Percentiles rank a stretch among this genome's conserved stretches.
Evolutionary conservation across 2,329 filamentous ascomycete species (phyloP).

Genomic region (Ramichloridium luteum): DNA sequence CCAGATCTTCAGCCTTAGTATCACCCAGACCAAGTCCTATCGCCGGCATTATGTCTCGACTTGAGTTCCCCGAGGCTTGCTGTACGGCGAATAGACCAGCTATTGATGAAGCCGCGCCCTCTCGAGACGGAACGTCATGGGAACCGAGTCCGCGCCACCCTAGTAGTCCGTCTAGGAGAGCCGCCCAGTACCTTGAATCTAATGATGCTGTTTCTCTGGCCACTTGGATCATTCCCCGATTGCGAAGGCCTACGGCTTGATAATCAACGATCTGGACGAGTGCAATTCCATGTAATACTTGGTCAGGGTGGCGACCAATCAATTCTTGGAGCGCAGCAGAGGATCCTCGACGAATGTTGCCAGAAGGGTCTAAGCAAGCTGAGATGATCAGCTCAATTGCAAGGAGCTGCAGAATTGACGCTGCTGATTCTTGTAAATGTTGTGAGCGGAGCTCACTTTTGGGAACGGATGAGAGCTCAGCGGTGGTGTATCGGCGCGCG

Average conservation of each 20-base stretch:
- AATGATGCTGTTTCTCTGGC: constrained; percentile 57
- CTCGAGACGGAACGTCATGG: constrained; percentile 59
- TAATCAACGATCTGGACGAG: constrained; percentile 89
- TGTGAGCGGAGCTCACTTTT: constrained; percentile 8
- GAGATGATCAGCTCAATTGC: constrained; percentile 71
- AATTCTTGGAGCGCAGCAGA: constrained; percentile 91
- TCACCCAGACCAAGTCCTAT: too few relatives aligned
- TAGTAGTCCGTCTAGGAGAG: constrained; percentile 57
- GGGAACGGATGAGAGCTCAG: constrained; percentile 59
- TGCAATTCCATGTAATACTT: constrained; percentile 65
- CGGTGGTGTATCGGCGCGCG: constrained; percentile 71
- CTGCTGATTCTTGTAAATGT: constrained; percentile 1
- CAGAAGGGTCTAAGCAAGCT: constrained; percentile 75
- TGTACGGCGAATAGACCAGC: too few relatives aligned
- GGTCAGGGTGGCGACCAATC: constrained; percentile 83
- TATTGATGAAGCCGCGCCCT: constrained; percentile 58
- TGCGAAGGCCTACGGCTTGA: constrained; percentile 77
- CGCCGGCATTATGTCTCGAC: too few relatives aligned
- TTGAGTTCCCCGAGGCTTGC: too few relatives aligned
- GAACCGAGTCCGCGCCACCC: constrained; percentile 85
- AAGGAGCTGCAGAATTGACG: constrained; percentile 47
- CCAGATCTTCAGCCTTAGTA: too few relatives aligned
- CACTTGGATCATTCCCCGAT: constrained; percentile 68
- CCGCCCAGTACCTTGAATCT: constrained; percentile 50
- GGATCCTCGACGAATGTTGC: constrained; percentile 84